Conservation (phyloP, 192 early-diverging fungal species). For the Phycomyces nitens region DNA sequence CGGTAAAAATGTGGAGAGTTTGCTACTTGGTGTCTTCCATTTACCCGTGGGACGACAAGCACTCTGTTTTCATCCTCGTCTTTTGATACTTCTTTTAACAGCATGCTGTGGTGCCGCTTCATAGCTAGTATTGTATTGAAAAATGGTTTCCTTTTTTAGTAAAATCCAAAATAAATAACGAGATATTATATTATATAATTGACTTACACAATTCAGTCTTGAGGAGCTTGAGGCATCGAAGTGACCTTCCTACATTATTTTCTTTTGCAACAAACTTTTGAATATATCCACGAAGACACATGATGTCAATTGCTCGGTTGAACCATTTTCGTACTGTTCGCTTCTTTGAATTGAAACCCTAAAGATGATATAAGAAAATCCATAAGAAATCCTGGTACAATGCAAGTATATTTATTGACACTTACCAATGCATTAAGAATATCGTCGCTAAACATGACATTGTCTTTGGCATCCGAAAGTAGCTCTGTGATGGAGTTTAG, state of each 20-base stretch:
- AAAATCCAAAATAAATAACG: neutral
- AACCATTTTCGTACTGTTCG: slow-evolving; percentile 13
- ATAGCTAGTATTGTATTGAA: neutral
- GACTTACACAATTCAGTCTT: neutral
- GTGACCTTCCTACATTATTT: neutral
- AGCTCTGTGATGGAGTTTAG: neutral
- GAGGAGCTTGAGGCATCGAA: slow-evolving; percentile 9
- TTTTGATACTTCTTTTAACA: neutral
- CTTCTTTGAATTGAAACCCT: slow-evolving; percentile 11
- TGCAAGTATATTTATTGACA: no score
- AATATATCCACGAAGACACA: slow-evolving; percentile 4
- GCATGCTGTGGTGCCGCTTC: neutral
- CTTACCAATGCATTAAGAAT: slow-evolving; percentile 19
- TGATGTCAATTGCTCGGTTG: slow-evolving; percentile 8
- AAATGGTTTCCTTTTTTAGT: no score
- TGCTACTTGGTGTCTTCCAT: neutral
- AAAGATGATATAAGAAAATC: neutral
- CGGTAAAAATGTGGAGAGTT: neutral
- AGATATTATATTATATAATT: neutral
- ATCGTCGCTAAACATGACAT: slow-evolving; percentile 9
- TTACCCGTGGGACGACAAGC: neutral
- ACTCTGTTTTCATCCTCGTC: neutral
- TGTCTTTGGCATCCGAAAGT: neutral
- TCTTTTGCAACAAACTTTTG: neutral
- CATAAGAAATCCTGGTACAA: neutral